Evolutionary conservation across 176 grass and related monocot genomes (phyloP), one percentile per base, ranked within the genome.

Genomic region (Echinochloa phyllopogon): DNA sequence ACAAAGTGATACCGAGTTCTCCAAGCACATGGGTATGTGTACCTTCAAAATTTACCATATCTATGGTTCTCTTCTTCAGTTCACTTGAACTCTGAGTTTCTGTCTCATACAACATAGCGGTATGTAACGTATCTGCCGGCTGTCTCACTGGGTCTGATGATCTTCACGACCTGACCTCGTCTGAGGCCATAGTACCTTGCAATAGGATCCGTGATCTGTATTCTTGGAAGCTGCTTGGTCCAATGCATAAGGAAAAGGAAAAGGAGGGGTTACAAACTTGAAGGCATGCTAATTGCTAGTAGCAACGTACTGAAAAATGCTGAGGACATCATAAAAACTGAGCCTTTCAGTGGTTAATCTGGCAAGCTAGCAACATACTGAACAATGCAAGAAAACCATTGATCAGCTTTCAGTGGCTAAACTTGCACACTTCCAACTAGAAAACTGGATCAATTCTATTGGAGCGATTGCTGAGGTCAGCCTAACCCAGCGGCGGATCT

Each of bases 51-150:
- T 60, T 67, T 50, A 47, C 73, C 73, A 72, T 58, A 40, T 79
- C 25, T 78, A 51, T 36, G n/a, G 80, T n/a, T 50, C 12, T 74
- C 52, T 86, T 50, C 21, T 33, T 70, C 38, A 59, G 17, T 75
- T 36, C 41, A 6, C 29, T 47, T 43, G 73, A 8, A 16, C 36
- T 37, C 24, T 52, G 47, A 20, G 3, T 25, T 60, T 70, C n/a
- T 71, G 42, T n/a, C 29, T 65, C 72, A 94, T 65, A 97, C 94
- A 45, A 92, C 89, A 59, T 91, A 97, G 49, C 94, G 89, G 45
- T 94, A 97, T 71, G 94, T 97, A 50, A 97, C 91, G 27, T 97
- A 97, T 97, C 94, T 89, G 79, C 91, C 94, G 0, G 94, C 91
- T 37, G 94, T 97, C 87, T 94, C 94, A 27, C 94, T 94, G 55